A percentile compares a stretch with the other conserved stretches of the same genome.
Conservation (phyloP, 306 rosid species). For the Quercus engelmannii region DNA sequence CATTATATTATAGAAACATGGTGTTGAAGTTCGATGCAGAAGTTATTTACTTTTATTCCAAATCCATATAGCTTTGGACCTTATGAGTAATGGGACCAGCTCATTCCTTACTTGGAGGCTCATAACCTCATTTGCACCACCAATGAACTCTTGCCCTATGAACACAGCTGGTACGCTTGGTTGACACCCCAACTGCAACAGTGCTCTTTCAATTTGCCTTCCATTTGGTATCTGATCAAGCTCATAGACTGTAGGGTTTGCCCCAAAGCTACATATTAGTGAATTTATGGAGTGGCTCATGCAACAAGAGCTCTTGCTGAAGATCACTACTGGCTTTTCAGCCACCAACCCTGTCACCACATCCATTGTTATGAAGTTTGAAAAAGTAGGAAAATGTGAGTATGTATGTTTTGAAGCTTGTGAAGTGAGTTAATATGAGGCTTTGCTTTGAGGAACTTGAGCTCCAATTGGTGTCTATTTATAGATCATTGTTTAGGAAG, state of each 20-base stretch:
- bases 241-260: conserved; percentile 66
- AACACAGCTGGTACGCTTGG: conserved; percentile 74
- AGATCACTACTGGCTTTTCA: conserved; percentile 70
- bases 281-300: conserved; percentile 68
- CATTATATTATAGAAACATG: neutral
- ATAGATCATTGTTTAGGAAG: neutral
- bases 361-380: conserved; percentile 22
- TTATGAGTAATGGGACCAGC: conserved; percentile 51
- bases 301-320: conserved; percentile 69
- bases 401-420: neutral
- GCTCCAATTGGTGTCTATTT: conserved; percentile 33
- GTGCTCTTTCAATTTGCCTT: conserved; percentile 50
- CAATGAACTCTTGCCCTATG: conserved; percentile 58
- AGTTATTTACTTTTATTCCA: conserved; percentile 22
- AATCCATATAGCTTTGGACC: conserved; percentile 71
- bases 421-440: neutral
- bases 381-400: neutral
- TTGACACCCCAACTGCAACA: conserved; percentile 56
- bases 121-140: conserved; percentile 61
- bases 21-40: neutral
- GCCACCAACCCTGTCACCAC: conserved; percentile 47
- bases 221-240: conserved; percentile 65
- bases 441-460: conserved; percentile 6
- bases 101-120: conserved; percentile 57
- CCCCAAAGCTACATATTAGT: conserved; percentile 61